Evolutionary conservation across 2,329 filamentous ascomycete species (phyloP).

Genomic region (Neocatenulostroma microsporum): DNA sequence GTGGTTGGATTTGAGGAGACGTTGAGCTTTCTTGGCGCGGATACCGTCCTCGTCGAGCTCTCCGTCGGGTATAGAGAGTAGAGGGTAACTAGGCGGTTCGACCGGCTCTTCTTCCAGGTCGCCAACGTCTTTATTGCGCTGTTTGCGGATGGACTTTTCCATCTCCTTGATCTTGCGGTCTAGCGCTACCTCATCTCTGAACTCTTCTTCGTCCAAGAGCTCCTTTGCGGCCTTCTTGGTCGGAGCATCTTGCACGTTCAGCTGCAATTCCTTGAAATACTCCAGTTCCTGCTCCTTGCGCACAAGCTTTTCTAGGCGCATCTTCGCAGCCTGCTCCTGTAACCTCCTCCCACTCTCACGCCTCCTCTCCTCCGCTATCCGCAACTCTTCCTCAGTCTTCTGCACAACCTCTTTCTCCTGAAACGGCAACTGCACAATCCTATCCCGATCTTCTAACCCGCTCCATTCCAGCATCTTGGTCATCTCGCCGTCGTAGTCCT

Average conservation of each 20-base stretch:
- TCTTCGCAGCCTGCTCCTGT: slow-evolving; percentile 94
- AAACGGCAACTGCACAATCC: slow-evolving; percentile 85
- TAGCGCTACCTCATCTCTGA: slow-evolving; percentile 82
- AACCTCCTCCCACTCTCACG: slow-evolving; percentile 86
- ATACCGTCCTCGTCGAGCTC: slow-evolving; percentile 84
- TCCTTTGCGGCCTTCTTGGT: slow-evolving; percentile 88
- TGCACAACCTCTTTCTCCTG: slow-evolving; percentile 84
- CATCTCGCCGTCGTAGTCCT: slow-evolving; percentile 74
- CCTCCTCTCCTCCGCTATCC: slow-evolving; percentile 81
- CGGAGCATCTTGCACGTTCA: slow-evolving; percentile 57
- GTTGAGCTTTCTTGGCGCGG: slow-evolving; percentile 88
- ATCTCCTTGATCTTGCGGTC: slow-evolving; percentile 81
- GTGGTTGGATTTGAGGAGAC: slow-evolving; percentile 87
- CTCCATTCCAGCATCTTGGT: slow-evolving; percentile 78
- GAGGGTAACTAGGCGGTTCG: slow-evolving; percentile 75
- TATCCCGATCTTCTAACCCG: slow-evolving; percentile 79
- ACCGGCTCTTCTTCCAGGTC: slow-evolving; percentile 67
- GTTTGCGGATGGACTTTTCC: slow-evolving; percentile 81
- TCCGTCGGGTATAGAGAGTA: slow-evolving; percentile 84
- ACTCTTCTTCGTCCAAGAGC: slow-evolving; percentile 73
- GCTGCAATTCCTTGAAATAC: slow-evolving; percentile 80
- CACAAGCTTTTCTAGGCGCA: slow-evolving; percentile 90
- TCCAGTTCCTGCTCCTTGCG: slow-evolving; percentile 93
- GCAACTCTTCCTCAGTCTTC: slow-evolving; percentile 91
- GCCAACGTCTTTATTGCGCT: slow-evolving; percentile 87